Percentiles rank a stretch among this genome's conserved stretches.
Conservation (phyloP, 1,139 yeast genomes). For the Yamadazyma friedrichii region DNA sequence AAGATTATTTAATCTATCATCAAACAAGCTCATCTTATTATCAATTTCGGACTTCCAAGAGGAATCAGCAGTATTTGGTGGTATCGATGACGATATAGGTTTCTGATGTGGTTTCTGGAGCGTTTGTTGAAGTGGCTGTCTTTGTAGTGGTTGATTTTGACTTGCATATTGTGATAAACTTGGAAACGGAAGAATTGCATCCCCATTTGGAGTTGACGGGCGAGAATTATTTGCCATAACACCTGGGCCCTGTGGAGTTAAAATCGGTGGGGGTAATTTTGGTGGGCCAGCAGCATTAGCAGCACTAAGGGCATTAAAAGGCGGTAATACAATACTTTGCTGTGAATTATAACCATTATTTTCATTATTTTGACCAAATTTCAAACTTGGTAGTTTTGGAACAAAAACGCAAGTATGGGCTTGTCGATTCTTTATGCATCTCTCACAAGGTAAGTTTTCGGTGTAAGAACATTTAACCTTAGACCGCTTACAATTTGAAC, state of each 20-base stretch:
- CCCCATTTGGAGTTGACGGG: not conserved
- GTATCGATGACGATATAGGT: not conserved
- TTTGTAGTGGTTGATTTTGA: not conserved
- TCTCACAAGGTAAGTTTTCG: conserved; percentile 51
- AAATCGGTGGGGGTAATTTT: not conserved
- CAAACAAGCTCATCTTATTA: conserved; percentile 43
- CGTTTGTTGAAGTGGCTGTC: not conserved
- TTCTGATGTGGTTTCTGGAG: not conserved
- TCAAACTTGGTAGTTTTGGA: conserved; percentile 49
- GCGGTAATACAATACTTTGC: conserved; percentile 17
- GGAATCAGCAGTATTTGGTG: not conserved
- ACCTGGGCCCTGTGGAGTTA: not conserved
- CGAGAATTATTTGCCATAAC: not conserved
- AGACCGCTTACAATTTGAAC: conserved; percentile 60
- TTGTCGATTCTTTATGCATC: conserved; percentile 53
- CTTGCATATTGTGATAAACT: not conserved
- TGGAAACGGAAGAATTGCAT: not conserved
- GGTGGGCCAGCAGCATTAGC: not conserved
- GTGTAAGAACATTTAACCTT: conserved; percentile 61
- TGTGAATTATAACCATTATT: no score
- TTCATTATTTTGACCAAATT: conserved; percentile 16
- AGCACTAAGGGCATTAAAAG: conserved; percentile 9
- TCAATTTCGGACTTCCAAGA: conserved; percentile 49
- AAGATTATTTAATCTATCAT: conserved; percentile 44
- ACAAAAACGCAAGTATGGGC: conserved; percentile 53